Conservation (phyloP, 2,329 filamentous ascomycete genomes). For the Ophiostoma angusticollis region DNA sequence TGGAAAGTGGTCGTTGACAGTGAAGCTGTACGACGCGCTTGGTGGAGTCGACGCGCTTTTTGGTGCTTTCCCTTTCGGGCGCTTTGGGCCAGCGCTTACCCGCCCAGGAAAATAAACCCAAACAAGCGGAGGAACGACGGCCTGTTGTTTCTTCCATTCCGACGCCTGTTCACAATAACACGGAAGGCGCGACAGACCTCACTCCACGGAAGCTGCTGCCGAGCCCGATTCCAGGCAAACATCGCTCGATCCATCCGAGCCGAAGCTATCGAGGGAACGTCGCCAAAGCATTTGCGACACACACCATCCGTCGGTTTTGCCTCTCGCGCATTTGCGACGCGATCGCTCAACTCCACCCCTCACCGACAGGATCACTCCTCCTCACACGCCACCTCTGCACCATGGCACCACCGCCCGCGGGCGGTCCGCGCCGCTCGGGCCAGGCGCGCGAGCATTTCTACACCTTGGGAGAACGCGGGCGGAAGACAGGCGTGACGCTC, state of each 20-base stretch:
- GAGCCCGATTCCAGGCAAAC: no score
- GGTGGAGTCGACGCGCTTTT: conserved; percentile 5
- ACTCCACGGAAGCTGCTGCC: conserved; percentile 5
- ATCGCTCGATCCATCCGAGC: no score
- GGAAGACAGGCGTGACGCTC: conserved; percentile 76
- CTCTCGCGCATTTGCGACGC: background rate
- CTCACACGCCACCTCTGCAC: background rate
- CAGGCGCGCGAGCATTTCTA: conserved; percentile 34
- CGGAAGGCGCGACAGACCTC: conserved; percentile 2
- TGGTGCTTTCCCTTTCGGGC: background rate
- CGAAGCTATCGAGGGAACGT: no score
- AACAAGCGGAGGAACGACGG: no score
- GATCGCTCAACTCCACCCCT: no score
- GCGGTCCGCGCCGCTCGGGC: conserved; percentile 24
- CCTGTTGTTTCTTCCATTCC: background rate
- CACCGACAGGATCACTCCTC: background rate
- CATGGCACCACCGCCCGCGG: conserved; percentile 27
- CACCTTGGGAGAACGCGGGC: conserved; percentile 36
- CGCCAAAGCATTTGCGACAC: background rate
- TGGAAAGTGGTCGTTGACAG: no score
- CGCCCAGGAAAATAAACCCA: background rate
- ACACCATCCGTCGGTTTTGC: no score
- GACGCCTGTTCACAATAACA: no score
- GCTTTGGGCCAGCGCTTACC: background rate
- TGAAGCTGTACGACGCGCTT: no score